A percentile compares a stretch with the other conserved stretches of the same genome.
These are phyloP conservation scores for Solanum paucissectum DNA, from an alignment of 257 asterid species.

Conservation along the genomic window DNA sequence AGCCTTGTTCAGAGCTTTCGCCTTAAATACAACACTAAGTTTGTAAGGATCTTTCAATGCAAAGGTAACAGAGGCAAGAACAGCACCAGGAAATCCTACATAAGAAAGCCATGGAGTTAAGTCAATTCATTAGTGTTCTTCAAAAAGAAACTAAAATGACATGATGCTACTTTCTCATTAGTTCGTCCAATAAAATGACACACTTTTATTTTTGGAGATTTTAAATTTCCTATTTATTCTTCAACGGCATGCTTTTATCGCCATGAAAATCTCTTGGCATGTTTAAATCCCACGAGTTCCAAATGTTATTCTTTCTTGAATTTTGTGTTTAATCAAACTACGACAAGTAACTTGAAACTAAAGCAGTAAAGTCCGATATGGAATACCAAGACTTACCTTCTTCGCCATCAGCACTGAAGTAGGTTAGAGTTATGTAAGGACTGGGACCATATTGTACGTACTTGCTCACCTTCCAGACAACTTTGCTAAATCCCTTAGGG, in stretches of 20 bases:
- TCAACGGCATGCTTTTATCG: not conserved
- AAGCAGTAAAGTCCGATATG: not conserved
- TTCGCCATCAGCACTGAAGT: constrained; percentile 15
- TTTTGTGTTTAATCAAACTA: not conserved
- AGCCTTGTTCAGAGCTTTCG: constrained; percentile 13
- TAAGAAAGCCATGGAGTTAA: not conserved
- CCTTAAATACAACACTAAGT: constrained; percentile 5
- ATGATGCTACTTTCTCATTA: not conserved
- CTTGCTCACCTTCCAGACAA: constrained; percentile 8
- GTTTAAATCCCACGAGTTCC: not conserved
- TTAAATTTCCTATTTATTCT: not conserved
- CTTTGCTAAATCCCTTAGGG: constrained; percentile 6
- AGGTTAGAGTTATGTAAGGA: constrained; percentile 6
- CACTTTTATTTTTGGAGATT: not conserved
- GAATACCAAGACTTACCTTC: constrained; percentile 6
- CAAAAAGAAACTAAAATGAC: not conserved
- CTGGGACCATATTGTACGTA: not conserved
- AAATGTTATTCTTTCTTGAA: not conserved
- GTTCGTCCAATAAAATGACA: not conserved
- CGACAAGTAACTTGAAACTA: not conserved
- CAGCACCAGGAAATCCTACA: constrained; percentile 19
- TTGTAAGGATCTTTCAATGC: not conserved
- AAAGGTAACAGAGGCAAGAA: constrained; percentile 7
- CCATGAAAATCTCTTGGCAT: not conserved
- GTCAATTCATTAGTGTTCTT: not conserved